Evolutionary conservation across 805 yeast genomes (phyloP).

Genomic region (Schwanniomyces sp.): DNA sequence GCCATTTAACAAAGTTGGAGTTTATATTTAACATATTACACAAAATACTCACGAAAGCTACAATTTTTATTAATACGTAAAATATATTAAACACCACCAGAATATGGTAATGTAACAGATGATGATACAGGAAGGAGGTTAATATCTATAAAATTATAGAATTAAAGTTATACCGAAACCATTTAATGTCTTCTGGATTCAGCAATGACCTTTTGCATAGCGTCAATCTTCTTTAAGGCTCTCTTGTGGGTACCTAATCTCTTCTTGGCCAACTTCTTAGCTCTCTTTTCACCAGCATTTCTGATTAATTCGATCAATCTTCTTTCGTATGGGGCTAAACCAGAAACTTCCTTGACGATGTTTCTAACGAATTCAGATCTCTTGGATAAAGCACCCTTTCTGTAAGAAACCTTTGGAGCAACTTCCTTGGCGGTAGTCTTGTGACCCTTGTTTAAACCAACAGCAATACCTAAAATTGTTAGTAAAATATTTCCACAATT

Average conservation of each 20-base stretch:
- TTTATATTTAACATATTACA: neutral
- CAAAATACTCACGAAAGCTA: neutral
- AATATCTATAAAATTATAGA: conserved; percentile 2
- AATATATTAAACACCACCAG: conserved; percentile 7
- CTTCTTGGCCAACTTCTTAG: conserved; percentile 99
- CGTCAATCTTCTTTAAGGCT: conserved; percentile 99
- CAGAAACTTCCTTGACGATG: conserved; percentile 94
- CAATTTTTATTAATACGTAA: conserved; percentile 2
- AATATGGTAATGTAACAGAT: conserved; percentile 3
- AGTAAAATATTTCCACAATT: conserved; percentile 19
- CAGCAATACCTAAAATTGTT: conserved; percentile 75
- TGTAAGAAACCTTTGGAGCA: conserved; percentile 78
- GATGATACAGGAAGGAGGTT: conserved; percentile 6
- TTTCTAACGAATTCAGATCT: conserved; percentile 95
- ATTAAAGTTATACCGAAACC: conserved; percentile 1
- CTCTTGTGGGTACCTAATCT: conserved; percentile 99
- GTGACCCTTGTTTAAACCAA: conserved; percentile 99
- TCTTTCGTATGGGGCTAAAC: conserved; percentile 99
- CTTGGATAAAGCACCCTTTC: conserved; percentile 96
- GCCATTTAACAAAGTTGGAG: neutral
- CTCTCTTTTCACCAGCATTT: conserved; percentile 99
- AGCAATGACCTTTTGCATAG: conserved; percentile 93
- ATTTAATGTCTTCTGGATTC: conserved; percentile 91
- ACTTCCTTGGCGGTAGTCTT: conserved; percentile 80
- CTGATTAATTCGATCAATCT: conserved; percentile 99